Percentiles rank a stretch among this genome's conserved stretches.
Evolutionary conservation across 2,329 filamentous ascomycete species (phyloP).

Genomic region (Colletotrichum cordylinicola): DNA sequence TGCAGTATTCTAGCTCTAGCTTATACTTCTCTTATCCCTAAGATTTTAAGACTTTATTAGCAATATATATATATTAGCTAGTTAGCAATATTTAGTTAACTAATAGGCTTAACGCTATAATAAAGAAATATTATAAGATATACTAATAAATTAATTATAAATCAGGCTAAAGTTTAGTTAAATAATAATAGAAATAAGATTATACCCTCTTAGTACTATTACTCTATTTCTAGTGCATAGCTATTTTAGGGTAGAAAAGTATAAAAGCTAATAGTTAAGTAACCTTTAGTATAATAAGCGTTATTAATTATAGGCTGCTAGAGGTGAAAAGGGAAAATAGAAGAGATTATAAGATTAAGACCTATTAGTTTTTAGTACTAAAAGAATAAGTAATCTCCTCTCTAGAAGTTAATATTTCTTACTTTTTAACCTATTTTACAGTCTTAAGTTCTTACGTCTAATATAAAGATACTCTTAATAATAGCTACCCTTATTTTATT

Average conservation of each 20-base stretch:
- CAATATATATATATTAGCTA: no score
- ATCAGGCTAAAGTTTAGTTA: background rate
- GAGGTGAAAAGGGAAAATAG: background rate
- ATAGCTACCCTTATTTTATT: background rate
- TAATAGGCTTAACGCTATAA: no score
- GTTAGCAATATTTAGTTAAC: no score
- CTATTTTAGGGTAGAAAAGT: background rate
- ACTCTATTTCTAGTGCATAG: background rate
- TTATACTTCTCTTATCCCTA: no score
- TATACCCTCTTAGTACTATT: background rate
- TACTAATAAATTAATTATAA: no score
- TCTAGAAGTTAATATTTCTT: background rate
- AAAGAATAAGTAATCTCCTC: background rate
- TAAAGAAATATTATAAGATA: no score
- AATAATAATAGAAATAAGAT: background rate
- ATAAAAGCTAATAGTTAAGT: background rate
- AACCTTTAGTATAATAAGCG: background rate
- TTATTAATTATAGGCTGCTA: background rate
- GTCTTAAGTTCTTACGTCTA: background rate
- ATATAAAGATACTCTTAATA: background rate
- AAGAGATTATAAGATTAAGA: background rate
- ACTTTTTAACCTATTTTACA: background rate
- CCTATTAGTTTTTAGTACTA: background rate
- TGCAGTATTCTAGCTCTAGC: no score
- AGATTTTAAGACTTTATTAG: no score